Conservation (phyloP, 371 early-diverging fungal species). For the Dichotomocladium elegans region DNA sequence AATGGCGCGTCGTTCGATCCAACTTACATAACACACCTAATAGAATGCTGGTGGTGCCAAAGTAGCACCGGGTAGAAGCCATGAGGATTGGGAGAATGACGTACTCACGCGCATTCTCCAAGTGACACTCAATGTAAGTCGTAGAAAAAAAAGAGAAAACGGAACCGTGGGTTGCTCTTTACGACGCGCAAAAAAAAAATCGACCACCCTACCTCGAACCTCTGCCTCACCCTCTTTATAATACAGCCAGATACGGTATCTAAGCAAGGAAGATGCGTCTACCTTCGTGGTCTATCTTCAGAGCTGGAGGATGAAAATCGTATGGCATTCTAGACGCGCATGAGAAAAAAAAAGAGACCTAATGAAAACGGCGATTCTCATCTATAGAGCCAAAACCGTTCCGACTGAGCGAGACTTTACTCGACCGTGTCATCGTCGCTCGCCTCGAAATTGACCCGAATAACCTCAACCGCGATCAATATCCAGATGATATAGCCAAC, state of each 20-base stretch:
- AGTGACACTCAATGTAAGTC: constrained; percentile 75
- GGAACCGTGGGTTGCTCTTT: neutral
- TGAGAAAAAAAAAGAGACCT: neutral
- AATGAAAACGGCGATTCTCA: neutral
- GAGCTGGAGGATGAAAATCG: constrained; percentile 45
- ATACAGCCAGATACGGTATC: constrained; percentile 21
- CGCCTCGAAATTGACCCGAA: constrained; percentile 69
- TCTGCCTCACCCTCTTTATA: no score
- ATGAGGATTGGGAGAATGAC: constrained; percentile 86
- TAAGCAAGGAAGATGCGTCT: constrained; percentile 36
- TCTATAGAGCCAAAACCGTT: constrained; percentile 35
- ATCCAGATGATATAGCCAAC: constrained; percentile 37
- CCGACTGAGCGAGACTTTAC: constrained; percentile 42
- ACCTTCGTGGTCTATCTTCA: constrained; percentile 24
- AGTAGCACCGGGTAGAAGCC: constrained; percentile 48
- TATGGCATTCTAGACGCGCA: constrained; percentile 1
- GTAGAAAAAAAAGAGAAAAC: neutral
- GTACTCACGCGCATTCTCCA: constrained; percentile 76
- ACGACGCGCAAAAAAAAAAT: constrained; percentile 2
- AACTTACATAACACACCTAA: constrained; percentile 1
- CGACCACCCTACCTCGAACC: neutral
- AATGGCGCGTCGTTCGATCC: neutral
- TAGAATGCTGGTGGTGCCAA: no score
- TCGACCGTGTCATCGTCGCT: constrained; percentile 77
- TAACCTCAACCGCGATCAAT: constrained; percentile 30